A percentile compares a stretch with the other conserved stretches of the same genome.
Evolutionary conservation across 73 alveolate species (phyloP).

Genomic region (Uronychia setigera): DNA sequence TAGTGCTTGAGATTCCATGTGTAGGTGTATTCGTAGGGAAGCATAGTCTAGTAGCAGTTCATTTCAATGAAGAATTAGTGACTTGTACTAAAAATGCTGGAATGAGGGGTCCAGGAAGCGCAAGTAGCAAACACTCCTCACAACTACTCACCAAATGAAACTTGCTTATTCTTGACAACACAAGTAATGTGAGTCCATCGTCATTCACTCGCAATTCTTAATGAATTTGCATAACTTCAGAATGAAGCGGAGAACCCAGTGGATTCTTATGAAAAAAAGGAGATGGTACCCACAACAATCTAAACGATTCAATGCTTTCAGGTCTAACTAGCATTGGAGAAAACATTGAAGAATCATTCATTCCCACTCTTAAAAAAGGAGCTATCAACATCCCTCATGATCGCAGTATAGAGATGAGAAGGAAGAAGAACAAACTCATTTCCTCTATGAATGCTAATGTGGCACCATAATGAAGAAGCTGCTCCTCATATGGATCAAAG

Average conservation of each 20-base stretch:
- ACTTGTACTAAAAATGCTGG: constrained; percentile 30
- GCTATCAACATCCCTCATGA: background rate
- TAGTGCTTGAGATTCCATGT: constrained; percentile 38
- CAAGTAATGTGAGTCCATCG: background rate
- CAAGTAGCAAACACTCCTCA: constrained; percentile 31
- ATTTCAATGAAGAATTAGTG: constrained; percentile 18
- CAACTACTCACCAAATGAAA: constrained; percentile 18
- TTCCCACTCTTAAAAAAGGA: background rate
- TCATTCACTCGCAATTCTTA: constrained; percentile 14
- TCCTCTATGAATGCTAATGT: background rate
- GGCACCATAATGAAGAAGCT: background rate
- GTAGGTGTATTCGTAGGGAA: constrained; percentile 44
- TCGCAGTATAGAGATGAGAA: background rate
- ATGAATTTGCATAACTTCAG: constrained; percentile 17
- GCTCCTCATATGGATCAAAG: background rate
- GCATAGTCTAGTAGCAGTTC: constrained; percentile 41
- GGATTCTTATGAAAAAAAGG: constrained; percentile 7
- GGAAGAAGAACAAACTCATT: background rate
- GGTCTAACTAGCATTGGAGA: background rate
- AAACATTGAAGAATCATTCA: background rate
- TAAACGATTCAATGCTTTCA: background rate
- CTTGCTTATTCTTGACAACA: constrained; percentile 9
- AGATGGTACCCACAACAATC: too few species aligned
- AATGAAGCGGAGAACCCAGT: constrained; percentile 40
- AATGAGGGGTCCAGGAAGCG: too few species aligned